Percentiles rank a stretch among this genome's conserved stretches.
Evolutionary conservation across 352 stramenopile species (phyloP).

Genomic region (Pythium guiyangense): DNA sequence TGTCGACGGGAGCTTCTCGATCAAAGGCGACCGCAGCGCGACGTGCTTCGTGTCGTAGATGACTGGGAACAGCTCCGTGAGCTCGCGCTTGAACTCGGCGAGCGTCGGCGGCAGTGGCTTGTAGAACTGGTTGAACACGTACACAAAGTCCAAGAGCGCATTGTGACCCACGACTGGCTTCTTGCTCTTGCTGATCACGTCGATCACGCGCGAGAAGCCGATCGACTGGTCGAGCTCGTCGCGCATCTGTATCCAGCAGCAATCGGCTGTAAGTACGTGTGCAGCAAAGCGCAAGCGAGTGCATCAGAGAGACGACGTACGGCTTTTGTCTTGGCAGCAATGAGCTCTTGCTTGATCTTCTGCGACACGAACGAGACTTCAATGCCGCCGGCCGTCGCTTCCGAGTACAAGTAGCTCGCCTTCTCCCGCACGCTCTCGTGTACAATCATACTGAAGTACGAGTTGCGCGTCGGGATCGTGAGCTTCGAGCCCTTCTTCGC

Average conservation of each 20-base stretch:
- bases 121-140: conserved; percentile 83
- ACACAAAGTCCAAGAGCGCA: conserved; percentile 79
- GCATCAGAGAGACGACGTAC: conserved; percentile 9
- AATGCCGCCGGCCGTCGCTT: conserved; percentile 34
- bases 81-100: conserved; percentile 64
- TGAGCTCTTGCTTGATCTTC: conserved; percentile 61
- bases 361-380: conserved; percentile 58
- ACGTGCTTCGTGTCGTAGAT: conserved; percentile 86
- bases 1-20: conserved; percentile 54
- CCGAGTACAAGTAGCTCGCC: conserved; percentile 60
- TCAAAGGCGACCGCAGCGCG: conserved; percentile 44
- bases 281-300: too few species aligned
- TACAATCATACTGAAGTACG: conserved; percentile 71
- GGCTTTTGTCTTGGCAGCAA: conserved; percentile 32
- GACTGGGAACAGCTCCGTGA: conserved; percentile 62
- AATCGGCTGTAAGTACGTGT: neutral
- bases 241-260: conserved; percentile 24
- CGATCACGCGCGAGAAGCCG: conserved; percentile 77
- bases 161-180: conserved; percentile 81
- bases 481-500: conserved; percentile 57
- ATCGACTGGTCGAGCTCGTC: conserved; percentile 64
- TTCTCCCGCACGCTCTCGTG: conserved; percentile 56
- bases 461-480: conserved; percentile 51
- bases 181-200: conserved; percentile 64
- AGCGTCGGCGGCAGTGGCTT: conserved; percentile 65